Conservation (phyloP, 2,329 filamentous ascomycete species). For the Macrophomina pseudophaseolina region DNA sequence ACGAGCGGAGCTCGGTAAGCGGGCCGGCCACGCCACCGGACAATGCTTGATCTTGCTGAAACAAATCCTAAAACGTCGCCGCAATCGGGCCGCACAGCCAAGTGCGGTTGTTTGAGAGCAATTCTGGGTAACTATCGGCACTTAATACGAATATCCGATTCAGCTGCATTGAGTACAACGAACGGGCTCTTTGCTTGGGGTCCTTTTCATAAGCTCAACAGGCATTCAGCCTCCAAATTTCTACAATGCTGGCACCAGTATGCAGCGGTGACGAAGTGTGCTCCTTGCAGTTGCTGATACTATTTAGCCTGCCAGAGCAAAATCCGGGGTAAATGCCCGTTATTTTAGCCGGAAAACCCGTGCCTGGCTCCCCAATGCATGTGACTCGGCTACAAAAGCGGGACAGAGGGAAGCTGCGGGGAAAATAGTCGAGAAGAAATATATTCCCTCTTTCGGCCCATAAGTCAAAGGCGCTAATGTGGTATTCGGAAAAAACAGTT, state of each 20-base stretch:
- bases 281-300: not conserved
- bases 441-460: too few species aligned
- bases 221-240: not conserved
- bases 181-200: not conserved
- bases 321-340: not conserved
- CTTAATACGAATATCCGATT: too few species aligned
- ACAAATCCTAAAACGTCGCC: slow-evolving; percentile 13
- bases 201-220: not conserved
- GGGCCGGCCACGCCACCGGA: slow-evolving; percentile 10
- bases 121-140: not conserved
- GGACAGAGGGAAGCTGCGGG: not conserved
- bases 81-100: slow-evolving; percentile 5
- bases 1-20: slow-evolving; percentile 9
- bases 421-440: not conserved
- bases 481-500: too few species aligned
- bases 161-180: too few species aligned
- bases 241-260: not conserved
- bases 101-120: not conserved
- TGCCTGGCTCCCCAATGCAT: not conserved
- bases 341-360: slow-evolving; percentile 2
- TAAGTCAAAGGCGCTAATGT: too few species aligned
- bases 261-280: not conserved
- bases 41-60: slow-evolving; percentile 4
- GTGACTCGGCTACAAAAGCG: not conserved
- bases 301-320: slow-evolving; percentile 5